These are phyloP conservation scores for Rhazya stricta DNA, from an alignment of 257 asterid species.

Conservation along the genomic window DNA sequence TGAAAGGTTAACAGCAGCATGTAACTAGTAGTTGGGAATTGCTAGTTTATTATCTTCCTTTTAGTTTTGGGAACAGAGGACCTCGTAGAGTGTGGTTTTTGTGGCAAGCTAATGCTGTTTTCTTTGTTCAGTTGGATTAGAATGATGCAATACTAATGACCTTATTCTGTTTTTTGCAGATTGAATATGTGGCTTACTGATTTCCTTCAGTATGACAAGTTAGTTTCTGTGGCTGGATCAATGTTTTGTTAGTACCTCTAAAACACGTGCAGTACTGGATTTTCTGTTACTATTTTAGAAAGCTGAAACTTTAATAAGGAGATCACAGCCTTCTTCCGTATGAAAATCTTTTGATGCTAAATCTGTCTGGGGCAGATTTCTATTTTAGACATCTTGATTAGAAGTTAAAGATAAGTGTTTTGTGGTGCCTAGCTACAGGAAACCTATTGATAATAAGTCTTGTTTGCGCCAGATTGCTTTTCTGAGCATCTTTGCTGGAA, in stretches of 20 bases:
- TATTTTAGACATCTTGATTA: not conserved
- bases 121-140: not conserved
- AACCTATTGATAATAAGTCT: not conserved
- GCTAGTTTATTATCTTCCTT: not conserved
- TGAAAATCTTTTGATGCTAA: not conserved
- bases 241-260: not conserved
- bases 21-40: not conserved
- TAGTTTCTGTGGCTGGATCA: not conserved
- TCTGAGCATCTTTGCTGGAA: not conserved
- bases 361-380: not conserved
- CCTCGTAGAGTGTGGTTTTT: not conserved
- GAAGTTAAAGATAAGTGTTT: conserved; percentile 1
- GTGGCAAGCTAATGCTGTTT: not conserved
- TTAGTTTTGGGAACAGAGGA: not conserved
- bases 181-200: not conserved
- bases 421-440: too few relatives aligned
- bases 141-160: not conserved
- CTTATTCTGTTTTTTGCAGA: conserved; percentile 7
- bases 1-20: not conserved
- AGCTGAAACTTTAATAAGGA: conserved; percentile 6
- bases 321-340: not conserved
- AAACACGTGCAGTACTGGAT: not conserved
- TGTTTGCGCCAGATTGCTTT: not conserved
- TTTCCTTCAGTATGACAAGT: not conserved
- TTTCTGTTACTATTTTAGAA: not conserved